phyloP scores from a whole-genome alignment of 2,329 filamentous ascomycete genomes.

The Aspergillus costaricaensis region DNA sequence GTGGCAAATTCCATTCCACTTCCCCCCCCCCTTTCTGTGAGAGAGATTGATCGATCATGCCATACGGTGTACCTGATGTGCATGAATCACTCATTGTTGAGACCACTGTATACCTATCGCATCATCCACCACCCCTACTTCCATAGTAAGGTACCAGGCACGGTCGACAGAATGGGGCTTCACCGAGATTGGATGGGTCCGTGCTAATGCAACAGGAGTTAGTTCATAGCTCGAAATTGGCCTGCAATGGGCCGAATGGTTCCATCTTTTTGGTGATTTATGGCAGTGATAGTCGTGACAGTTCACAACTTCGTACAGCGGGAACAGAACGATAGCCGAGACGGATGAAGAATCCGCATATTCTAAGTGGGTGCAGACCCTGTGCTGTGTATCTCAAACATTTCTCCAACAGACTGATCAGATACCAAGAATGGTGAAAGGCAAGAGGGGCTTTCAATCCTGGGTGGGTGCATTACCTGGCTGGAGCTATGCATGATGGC shows the following conservation, averaged over 20 bases:
- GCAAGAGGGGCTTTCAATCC: not conserved
- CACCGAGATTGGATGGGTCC: not conserved
- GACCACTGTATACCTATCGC: not conserved
- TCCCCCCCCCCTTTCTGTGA: not conserved
- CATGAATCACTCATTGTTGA: not conserved
- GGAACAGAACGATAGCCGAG: not conserved
- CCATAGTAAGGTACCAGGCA: not conserved
- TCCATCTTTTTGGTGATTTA: not conserved
- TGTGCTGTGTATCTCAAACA: not conserved
- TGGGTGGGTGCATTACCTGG: not conserved
- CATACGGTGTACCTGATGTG: not conserved
- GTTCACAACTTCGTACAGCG: not conserved
- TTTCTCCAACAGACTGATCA: not conserved
- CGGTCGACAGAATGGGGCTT: not conserved
- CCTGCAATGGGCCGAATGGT: not conserved
- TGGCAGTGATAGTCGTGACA: not conserved
- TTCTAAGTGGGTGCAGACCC: not conserved
- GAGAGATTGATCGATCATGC: not conserved
- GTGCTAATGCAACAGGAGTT: not conserved
- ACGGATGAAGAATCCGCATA: conserved; percentile 1
- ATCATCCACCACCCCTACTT: not conserved
- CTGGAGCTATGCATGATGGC: not conserved
- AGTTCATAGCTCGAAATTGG: not conserved
- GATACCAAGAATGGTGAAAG: not conserved
- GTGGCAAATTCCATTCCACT: not conserved